A percentile compares a stretch with the other conserved stretches of the same genome.
These are phyloP conservation scores for Fusarium multiceps DNA, from an alignment of 2,329 filamentous ascomycete genomes.

Conservation along the genomic window DNA sequence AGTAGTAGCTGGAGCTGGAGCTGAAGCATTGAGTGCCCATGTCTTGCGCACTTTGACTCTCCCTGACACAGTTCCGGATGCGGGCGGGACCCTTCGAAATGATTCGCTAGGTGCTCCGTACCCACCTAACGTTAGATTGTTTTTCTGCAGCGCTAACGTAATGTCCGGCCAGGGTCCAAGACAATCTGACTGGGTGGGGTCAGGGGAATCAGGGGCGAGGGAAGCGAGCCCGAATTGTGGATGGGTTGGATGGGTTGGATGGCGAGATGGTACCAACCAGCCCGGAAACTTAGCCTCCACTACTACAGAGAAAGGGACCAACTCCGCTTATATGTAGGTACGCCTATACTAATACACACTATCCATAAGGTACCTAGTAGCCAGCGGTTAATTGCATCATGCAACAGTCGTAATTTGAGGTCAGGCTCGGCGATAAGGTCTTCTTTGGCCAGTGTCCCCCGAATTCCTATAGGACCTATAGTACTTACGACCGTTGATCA, in stretches of 20 bases:
- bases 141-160: conserved; percentile 28
- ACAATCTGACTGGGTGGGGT: conserved; percentile 25
- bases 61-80: conserved; percentile 22
- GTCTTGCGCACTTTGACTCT: conserved; percentile 24
- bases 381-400: background rate
- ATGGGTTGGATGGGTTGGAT: conserved; percentile 4
- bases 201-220: conserved; percentile 31
- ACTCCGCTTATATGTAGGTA: too few relatives aligned
- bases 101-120: conserved; percentile 22
- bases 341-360: background rate
- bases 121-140: background rate
- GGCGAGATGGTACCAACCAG: background rate
- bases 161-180: conserved; percentile 41
- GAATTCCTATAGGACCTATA: background rate
- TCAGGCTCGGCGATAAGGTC: background rate
- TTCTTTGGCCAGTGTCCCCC: background rate
- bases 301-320: background rate
- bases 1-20: background rate
- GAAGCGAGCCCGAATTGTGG: background rate
- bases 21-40: background rate
- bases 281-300: background rate
- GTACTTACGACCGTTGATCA: background rate
- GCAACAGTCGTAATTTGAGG: background rate
- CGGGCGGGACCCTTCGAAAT: conserved; percentile 17
- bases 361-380: background rate